These are phyloP conservation scores for Lepidium aucheri DNA, from an alignment of 345 rosid genomes.

Conservation along the genomic window DNA sequence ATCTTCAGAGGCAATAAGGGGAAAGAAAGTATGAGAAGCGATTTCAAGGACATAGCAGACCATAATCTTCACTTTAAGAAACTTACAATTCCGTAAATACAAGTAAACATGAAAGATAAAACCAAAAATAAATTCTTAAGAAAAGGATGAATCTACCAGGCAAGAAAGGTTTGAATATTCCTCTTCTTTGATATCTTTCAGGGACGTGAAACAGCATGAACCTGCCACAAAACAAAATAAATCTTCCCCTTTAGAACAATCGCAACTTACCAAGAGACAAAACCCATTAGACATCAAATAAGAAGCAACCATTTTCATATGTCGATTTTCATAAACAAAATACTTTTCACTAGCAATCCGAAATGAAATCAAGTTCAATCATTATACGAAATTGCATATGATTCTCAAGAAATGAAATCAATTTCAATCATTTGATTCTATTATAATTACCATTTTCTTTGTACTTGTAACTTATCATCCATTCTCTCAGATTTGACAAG, in stretches of 20 bases:
- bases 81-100: neutral
- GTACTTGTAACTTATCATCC: neutral
- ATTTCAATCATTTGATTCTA: neutral
- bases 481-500: constrained; percentile 9
- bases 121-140: neutral
- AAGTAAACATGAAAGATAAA: neutral
- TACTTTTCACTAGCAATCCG: neutral
- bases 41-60: neutral
- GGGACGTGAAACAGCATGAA: constrained; percentile 16
- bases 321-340: neutral
- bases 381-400: neutral
- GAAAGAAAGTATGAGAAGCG: neutral
- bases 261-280: neutral
- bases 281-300: neutral
- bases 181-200: constrained; percentile 24
- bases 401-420: neutral
- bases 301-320: neutral
- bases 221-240: constrained; percentile 5
- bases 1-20: neutral
- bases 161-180: constrained; percentile 2
- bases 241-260: neutral
- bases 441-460: constrained; percentile 10
- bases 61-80: neutral
- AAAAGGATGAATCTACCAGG: neutral
- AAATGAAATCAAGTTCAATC: neutral